A percentile compares a stretch with the other conserved stretches of the same genome.
phyloP scores from a whole-genome alignment of 768 basidiomycete species.

The Russula brevipes region DNA sequence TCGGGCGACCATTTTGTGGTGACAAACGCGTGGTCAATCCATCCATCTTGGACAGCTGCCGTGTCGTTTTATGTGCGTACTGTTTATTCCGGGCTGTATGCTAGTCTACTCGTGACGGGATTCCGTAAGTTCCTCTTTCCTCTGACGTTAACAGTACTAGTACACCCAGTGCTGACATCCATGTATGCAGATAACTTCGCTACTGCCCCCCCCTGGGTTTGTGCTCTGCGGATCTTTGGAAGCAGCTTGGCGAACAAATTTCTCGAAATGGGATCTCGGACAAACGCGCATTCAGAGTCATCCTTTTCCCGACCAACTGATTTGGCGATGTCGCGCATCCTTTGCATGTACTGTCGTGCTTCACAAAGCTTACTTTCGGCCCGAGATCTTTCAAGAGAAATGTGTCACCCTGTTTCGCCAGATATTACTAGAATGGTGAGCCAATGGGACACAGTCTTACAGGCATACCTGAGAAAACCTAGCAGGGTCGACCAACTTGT shows the following conservation, averaged over 20 bases:
- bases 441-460: not conserved
- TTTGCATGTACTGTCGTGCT: not conserved
- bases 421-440: not conserved
- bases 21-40: too few relatives aligned
- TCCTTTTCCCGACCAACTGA: not conserved
- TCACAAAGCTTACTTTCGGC: not conserved
- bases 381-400: too few relatives aligned
- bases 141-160: not conserved
- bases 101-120: not conserved
- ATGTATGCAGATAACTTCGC: not conserved
- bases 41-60: too few relatives aligned
- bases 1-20: too few relatives aligned
- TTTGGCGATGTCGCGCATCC: not conserved
- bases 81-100: too few relatives aligned
- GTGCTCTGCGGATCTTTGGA: not conserved
- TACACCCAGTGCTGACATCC: not conserved
- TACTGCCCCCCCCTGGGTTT: not conserved
- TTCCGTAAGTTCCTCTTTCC: not conserved
- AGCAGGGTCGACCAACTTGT: not conserved
- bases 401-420: not conserved
- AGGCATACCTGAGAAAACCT: not conserved
- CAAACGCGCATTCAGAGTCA: not conserved
- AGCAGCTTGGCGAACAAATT: not conserved
- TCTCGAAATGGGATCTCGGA: not conserved
- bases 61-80: too few relatives aligned